Base-by-base conservation (phyloP, 1,139 yeast species). In the Arxiozyma slooffiae region DNA sequence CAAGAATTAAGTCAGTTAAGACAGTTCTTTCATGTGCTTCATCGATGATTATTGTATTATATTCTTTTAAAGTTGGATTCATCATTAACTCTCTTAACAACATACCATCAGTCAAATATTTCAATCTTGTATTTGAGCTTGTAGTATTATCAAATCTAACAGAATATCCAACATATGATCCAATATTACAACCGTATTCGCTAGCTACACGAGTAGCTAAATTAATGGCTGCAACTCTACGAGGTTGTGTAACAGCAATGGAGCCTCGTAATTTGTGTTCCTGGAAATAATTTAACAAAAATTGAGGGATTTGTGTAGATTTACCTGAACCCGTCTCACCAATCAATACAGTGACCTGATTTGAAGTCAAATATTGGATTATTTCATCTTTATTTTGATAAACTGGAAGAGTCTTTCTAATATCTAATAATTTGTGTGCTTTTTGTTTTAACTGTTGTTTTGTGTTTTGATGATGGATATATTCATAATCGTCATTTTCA, bases 311-410 rank as follows among this genome's bases (percentile, higher is more conserved):
- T 69, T 92, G 98, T 0, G 98, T 92, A 4, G 98, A 92, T 66
- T 92, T 92, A 72, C 98, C 98, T 7, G 96, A 88, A 67, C 98
- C 98, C 0, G 98, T 92, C 60, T 92, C 97, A 67, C 98, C 98
- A 63, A 92, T 85, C 14, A 92, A 73, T 4, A 92, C 80, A 0
- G 90, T 81, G 4, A 88, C 95, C 55, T 77, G 82, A 59, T 83
- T 78, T 11, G 70, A 57, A 11, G 67, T 53, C 2, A 92, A 67
- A 56, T 81, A 79, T 16, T 76, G 71, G 53, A 85, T 62, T 24
- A 92, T 78, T 50, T 79, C 77, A 45, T 78, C 80, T 60, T 80
- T 79, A 56, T 88, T 89, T 56, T 78, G 82, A 65, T 76, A 88
- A 38, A 90, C 85, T 0, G 97, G 97, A 38, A 90, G 72, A 1